Evolutionary conservation across 169 alveolate genomes (phyloP), one percentile per base, ranked within the genome.

Genomic region (Fabrea salina): DNA sequence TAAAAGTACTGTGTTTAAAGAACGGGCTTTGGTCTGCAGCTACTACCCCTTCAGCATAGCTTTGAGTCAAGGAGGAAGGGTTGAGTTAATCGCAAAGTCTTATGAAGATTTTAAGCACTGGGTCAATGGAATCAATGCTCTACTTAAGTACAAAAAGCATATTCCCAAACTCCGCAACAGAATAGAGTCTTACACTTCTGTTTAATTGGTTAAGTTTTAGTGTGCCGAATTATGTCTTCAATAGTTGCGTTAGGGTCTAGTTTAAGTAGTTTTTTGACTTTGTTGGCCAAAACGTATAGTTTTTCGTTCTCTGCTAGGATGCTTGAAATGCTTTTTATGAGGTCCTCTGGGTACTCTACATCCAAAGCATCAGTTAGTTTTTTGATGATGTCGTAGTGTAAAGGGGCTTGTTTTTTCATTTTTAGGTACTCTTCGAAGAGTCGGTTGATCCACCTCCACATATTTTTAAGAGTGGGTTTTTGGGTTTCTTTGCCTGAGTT

Each of bases 91-190:
- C 13, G 80, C 80, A 16, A 44, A 44, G 27, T 30, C 27, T 32
- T 72, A 49, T 40, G 25, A 50, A 8, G 51, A 67, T 30, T 72
- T 72, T 30, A 72, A 72, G 33, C 67, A 53, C 30, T 72, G 80
- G 80, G 37, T 51, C 16, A 25, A 72, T n/a, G 80, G 71, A 22
- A 50, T 72, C 11, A 72, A 72, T 51, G n/a, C 71, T 25, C 35
- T 72, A n/a, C 30, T 72, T 22, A 50, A 25, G 33, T 11, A 25
- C n/a, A 72, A 50, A 40, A 72, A 51, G 33, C n/a, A 27, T 1
- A 8, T 72, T 27, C 47, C 44, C 19, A 51, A 72, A 44, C 47
- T 72, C 11, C n/a, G 80, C 13, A 47, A 25, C 5, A 72, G 70
- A 51, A 25, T 72, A 16, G 54, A 72, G 27, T 32, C 51, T 35